Evolutionary conservation across 208 protist species (phyloP), one percentile per base, ranked within the genome.

Genomic region (Crithidia acanthocephali): DNA sequence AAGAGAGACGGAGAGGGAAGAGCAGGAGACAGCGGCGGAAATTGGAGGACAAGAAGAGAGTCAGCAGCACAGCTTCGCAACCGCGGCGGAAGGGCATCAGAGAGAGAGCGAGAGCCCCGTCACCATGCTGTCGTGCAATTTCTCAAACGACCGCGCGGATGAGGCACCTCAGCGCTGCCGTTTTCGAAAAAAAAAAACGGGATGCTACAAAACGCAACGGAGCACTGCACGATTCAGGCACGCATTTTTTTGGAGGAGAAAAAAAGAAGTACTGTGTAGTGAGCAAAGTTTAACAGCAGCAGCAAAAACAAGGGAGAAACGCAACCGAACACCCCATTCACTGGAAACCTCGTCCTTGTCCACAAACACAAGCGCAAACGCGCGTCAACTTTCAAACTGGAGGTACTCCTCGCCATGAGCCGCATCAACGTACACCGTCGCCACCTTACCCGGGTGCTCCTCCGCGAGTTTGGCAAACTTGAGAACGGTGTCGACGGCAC

Each of bases 401-500:
- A 85, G 44, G 60, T 78, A 77, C 55, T 81, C 76, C 22, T 28
- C 42, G 2, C 58, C 56, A 18, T 42, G 47, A 8, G 25, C 4
- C 15, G 22, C 50, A 30, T 85, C 70, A 25, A 52, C 33, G 25
- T 69, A 70, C 23, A 79, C 70, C 2, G 37, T 59, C 28, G 53
- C 76, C 44, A 52, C 45, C 20, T 72, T 58, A 15, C 60, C 57
- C 5, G 76, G 62, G 55, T 86, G 70, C 33, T 71, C 62, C 51
- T 74, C 50, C 8, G 63, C 45, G 45, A 83, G 20, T 40, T 73
- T 72, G 35, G 67, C 64, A 53, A 75, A 53, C 44, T 50, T 59
- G 30, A 86, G 65, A n/a, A 86, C 72, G 23, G 81, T 76, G 44
- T 68, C 58, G 25, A 81, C 66, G 4, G 80, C 80, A 51, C 73